phyloP scores from a whole-genome alignment of 345 rosid species.

The Acer yangbiense region DNA sequence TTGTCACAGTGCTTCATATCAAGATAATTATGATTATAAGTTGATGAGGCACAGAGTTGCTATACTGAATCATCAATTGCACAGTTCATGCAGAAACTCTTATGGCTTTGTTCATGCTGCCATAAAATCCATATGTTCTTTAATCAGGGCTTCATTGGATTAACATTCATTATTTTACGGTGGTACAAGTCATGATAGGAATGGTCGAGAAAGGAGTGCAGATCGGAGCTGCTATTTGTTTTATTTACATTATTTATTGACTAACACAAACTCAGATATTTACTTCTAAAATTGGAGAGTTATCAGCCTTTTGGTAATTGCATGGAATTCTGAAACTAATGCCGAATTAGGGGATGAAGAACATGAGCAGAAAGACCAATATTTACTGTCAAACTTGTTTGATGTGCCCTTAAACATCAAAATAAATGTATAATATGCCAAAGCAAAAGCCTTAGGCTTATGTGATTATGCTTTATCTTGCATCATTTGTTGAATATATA shows the following conservation, averaged over 20 bases:
- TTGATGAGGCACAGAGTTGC: neutral
- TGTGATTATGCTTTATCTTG: neutral
- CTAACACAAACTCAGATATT: neutral
- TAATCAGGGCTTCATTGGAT: neutral
- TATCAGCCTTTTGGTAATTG: neutral
- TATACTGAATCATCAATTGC: neutral
- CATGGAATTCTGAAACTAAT: neutral
- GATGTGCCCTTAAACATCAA: neutral
- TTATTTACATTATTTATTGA: neutral
- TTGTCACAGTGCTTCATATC: neutral
- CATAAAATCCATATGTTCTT: neutral
- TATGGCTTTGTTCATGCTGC: neutral
- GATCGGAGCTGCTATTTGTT: constrained; percentile 6
- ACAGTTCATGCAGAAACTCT: neutral
- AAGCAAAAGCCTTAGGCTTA: neutral
- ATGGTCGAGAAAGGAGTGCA: neutral
- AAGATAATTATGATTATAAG: neutral
- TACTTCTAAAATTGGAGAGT: neutral
- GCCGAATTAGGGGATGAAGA: neutral
- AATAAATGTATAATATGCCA: constrained; percentile 5
- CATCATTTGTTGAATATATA: too few relatives aligned
- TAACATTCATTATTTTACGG: neutral
- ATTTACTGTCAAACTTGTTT: neutral
- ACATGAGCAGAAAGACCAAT: neutral
- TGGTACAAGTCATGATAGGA: neutral